These are phyloP conservation scores for Xylaria longipes DNA, from an alignment of 495 filamentous ascomycete species.

Conservation along the genomic window DNA sequence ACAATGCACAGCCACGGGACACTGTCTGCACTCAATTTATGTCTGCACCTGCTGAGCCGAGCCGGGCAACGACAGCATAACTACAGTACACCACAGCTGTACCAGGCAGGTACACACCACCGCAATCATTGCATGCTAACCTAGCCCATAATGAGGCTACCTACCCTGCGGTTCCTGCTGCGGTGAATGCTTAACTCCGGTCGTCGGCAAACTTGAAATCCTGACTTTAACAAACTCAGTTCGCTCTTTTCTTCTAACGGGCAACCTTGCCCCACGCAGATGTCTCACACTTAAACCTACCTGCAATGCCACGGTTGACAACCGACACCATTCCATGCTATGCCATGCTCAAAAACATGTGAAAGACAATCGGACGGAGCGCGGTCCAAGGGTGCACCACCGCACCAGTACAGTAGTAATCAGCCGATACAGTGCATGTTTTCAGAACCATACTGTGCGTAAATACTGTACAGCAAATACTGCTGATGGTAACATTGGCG, in stretches of 20 bases:
- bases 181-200: not conserved
- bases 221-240: not conserved
- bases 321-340: not conserved
- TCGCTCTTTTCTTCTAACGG: not conserved
- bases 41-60: not conserved
- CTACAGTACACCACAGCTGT: not conserved
- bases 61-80: not conserved
- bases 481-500: not conserved
- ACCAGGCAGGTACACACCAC: not conserved
- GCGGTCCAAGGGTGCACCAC: not conserved
- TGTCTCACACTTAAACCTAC: not conserved
- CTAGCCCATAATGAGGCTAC: not conserved
- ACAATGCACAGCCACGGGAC: conserved; percentile 16
- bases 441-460: not conserved
- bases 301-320: not conserved
- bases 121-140: not conserved
- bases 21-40: not conserved
- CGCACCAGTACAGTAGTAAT: not conserved
- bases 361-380: not conserved
- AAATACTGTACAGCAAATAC: not conserved
- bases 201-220: not conserved
- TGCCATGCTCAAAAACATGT: not conserved
- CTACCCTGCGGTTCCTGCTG: too few relatives aligned
- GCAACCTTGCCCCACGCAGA: not conserved
- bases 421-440: not conserved